Conservation (phyloP, 1,284 basidiomycete species). For the Termitomyces sp. region DNA sequence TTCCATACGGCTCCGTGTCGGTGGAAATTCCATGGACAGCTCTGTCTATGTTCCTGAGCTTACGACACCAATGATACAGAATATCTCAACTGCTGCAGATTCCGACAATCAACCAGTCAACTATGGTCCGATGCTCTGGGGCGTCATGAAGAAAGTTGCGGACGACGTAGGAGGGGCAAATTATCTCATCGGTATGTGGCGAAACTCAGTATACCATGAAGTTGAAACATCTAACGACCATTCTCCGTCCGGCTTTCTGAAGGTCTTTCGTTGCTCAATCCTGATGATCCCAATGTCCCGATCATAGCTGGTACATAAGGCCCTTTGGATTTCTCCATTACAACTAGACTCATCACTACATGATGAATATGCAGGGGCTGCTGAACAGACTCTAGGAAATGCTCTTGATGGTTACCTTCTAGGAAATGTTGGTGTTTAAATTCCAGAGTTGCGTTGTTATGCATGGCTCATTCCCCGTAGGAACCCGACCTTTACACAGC, state of each 20-base stretch:
- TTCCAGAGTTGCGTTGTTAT: neutral
- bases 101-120: constrained; percentile 42
- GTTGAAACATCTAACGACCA: neutral
- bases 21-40: constrained; percentile 41
- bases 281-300: constrained; percentile 23
- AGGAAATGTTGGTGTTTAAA: constrained; percentile 34
- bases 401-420: constrained; percentile 40
- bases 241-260: neutral
- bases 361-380: constrained; percentile 17
- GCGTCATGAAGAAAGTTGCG: constrained; percentile 38
- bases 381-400: constrained; percentile 27
- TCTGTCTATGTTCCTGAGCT: constrained; percentile 35
- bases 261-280: constrained; percentile 28
- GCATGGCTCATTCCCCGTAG: constrained; percentile 13
- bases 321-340: constrained; percentile 4
- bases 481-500: constrained; percentile 58
- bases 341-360: neutral
- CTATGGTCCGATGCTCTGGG: constrained; percentile 41
- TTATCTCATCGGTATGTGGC: constrained; percentile 37
- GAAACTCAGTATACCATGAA: constrained; percentile 13
- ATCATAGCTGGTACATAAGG: constrained; percentile 23
- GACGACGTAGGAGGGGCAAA: constrained; percentile 32
- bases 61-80: constrained; percentile 34
- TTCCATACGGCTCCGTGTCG: constrained; percentile 43
- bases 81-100: constrained; percentile 30